Conservation (phyloP, 768 basidiomycete species). For the Boletus sensibilis region DNA sequence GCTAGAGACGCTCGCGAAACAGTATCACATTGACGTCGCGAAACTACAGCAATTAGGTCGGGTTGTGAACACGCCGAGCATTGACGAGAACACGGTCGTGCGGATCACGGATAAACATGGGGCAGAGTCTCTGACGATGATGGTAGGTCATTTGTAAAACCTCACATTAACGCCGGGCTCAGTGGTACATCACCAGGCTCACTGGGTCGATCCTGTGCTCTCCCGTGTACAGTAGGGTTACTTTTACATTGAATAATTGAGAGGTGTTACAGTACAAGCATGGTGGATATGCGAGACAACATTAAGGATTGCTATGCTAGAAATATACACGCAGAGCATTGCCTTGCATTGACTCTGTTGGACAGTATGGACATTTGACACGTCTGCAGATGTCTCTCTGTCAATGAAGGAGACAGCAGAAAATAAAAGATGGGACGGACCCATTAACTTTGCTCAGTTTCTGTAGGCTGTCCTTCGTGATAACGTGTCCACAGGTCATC, state of each 20-base stretch:
- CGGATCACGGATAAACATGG: slow-evolving; percentile 52
- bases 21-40: slow-evolving; percentile 53
- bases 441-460: slow-evolving; percentile 84
- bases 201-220: slow-evolving; percentile 27
- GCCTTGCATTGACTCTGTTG: slow-evolving; percentile 63
- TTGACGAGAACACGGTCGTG: slow-evolving; percentile 45
- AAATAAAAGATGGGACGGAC: slow-evolving; percentile 48
- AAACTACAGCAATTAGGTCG: slow-evolving; percentile 52
- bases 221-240: background rate
- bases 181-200: slow-evolving; percentile 18
- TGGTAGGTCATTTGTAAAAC: slow-evolving; percentile 38
- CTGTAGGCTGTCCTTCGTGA: slow-evolving; percentile 87
- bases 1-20: slow-evolving; percentile 48
- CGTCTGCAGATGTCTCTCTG: slow-evolving; percentile 46
- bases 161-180: background rate
- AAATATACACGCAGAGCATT: slow-evolving; percentile 67
- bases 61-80: slow-evolving; percentile 64
- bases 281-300: slow-evolving; percentile 3
- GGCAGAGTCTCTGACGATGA: slow-evolving; percentile 49
- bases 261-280: slow-evolving; percentile 8
- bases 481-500: slow-evolving; percentile 94
- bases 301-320: slow-evolving; percentile 30
- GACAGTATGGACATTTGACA: slow-evolving; percentile 97
- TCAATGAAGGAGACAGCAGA: background rate
- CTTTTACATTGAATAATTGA: background rate